phyloP scores from a whole-genome alignment of 164 flowering plant species.

The Aristolochia contorta region DNA sequence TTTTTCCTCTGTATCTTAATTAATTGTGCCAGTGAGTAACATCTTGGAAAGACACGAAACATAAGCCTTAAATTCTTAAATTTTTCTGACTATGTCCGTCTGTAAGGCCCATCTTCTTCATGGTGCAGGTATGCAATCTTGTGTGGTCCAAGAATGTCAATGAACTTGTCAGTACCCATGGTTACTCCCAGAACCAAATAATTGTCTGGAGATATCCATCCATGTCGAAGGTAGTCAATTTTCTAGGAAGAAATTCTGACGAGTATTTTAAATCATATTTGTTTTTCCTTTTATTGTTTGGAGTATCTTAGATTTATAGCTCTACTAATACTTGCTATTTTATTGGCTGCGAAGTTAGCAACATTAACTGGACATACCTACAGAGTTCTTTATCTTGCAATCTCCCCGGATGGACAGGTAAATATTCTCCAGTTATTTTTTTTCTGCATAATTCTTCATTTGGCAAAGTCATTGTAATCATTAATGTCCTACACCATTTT shows the following conservation, averaged over 20 bases:
- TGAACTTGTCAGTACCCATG: conserved; percentile 98
- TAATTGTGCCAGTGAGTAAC: not conserved
- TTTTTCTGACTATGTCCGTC: no score
- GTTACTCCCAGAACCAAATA: conserved; percentile 94
- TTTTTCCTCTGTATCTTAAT: no score
- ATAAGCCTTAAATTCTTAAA: not conserved
- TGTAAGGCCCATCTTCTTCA: no score
- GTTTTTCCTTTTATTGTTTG: no score
- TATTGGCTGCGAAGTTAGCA: conserved; percentile 52
- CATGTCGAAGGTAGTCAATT: conserved; percentile 72
- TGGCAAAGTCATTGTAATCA: not conserved
- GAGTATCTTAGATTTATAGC: no score
- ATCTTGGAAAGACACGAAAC: not conserved
- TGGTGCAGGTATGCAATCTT: conserved; percentile 84
- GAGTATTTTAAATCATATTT: no score
- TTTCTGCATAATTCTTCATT: not conserved
- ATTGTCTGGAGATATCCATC: conserved; percentile 91
- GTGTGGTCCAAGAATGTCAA: conserved; percentile 97
- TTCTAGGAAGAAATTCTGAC: no score
- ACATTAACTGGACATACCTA: conserved; percentile 92
- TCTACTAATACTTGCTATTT: not conserved
- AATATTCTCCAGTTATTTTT: not conserved
- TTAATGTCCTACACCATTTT: conserved; percentile 1
- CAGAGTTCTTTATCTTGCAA: conserved; percentile 90
- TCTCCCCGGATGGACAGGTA: conserved; percentile 99